Evolutionary conservation across 1,284 basidiomycete species (phyloP).

Genomic region (Earliella scabrosa): DNA sequence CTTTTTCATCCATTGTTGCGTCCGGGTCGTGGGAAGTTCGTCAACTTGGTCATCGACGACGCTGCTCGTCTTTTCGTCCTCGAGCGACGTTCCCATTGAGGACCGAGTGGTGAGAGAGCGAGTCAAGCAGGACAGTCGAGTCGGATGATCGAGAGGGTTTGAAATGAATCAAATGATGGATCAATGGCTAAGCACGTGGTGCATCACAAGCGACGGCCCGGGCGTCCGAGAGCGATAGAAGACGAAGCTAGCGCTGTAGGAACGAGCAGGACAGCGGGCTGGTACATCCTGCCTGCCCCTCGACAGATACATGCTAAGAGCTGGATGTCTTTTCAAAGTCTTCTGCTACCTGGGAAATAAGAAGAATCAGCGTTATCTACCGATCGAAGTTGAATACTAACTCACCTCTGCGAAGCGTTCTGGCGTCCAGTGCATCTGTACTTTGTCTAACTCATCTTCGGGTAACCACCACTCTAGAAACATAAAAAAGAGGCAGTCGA

Average conservation of each 20-base stretch:
- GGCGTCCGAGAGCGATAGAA: neutral
- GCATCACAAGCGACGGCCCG: neutral
- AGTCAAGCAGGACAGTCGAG: neutral
- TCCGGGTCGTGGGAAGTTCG: neutral
- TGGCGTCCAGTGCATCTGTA: conserved; percentile 50
- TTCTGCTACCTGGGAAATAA: neutral
- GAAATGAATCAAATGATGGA: neutral
- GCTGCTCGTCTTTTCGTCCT: conserved; percentile 15
- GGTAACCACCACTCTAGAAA: conserved; percentile 82
- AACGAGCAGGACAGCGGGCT: neutral
- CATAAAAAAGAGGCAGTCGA: conserved; percentile 80
- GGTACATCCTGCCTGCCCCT: neutral
- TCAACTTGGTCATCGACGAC: neutral
- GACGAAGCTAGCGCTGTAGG: neutral
- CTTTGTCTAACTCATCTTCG: conserved; percentile 69
- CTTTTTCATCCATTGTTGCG: conserved; percentile 16
- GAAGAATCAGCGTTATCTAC: neutral
- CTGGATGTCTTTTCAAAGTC: neutral
- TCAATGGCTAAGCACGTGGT: neutral
- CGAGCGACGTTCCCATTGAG: conserved; percentile 9
- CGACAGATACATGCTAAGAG: neutral
- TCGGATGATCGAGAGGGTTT: too few relatives aligned
- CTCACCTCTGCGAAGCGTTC: conserved; percentile 39
- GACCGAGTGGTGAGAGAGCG: neutral
- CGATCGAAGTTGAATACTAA: neutral